Base-by-base conservation (phyloP, 1,284 basidiomycete species). In the Ustilago trichophora region DNA sequence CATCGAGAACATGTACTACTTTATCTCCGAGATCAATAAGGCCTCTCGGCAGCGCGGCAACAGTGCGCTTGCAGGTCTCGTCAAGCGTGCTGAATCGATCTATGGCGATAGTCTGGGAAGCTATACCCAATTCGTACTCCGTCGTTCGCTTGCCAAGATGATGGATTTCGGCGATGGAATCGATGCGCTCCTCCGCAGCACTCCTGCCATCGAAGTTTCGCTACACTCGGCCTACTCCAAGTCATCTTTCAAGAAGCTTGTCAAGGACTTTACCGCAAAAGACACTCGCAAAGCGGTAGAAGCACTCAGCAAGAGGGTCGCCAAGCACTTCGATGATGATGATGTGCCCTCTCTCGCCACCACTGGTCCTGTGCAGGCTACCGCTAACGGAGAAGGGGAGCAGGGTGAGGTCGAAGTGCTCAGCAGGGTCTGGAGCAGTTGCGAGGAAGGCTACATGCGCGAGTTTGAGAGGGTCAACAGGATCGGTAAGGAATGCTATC, bases 1-100 rank as follows among this genome's bases (percentile, higher is more conserved):
- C 68, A 92, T 98, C 59, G 95, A 97, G 82, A 98, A 98, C 79
- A 94, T 95, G 92, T 90, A 93, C 72, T 89, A 91, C 78, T 94
- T 97, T 77, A 87, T 92, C 33, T 87, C 89, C 0, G 92, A 95
- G 77, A 87, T 90, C 24, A 86, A 87, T 0, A 87, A 87, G 65
- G 83, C 89, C 67, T 87, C 53, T 15, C 50, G 45, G 10, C 60
- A 65, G 43, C 57, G 59, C 8, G 65, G 74, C 5, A 45, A 36
- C 24, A 44, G 72, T 1, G 73, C 82, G 0, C 87, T 94, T 5
- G 83, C 84, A 8, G 83, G 84, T 0, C 93, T 92, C 76, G 83
- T 89, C 36, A 87, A 87, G 68, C 87, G 87, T 49, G 94, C 93
- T 0, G 88, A 92, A 80, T 84, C 83, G 0, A 89, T 94, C 49